Conservation (phyloP, 495 filamentous ascomycete species). For the Astrothelium subdiscretum region DNA sequence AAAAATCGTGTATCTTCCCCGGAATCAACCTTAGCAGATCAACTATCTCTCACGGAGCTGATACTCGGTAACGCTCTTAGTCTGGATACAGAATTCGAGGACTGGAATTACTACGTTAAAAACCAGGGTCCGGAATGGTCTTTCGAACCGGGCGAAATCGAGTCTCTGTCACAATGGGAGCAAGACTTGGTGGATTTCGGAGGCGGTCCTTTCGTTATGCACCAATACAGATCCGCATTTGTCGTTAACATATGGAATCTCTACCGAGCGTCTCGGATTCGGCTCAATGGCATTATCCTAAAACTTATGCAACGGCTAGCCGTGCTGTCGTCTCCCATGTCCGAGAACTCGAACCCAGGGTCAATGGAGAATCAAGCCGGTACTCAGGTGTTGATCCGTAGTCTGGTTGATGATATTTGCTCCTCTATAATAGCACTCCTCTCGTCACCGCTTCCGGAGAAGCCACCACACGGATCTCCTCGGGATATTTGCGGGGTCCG, state of each 20-base stretch:
- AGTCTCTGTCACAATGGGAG: slow-evolving; percentile 8
- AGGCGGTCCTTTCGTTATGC: slow-evolving; percentile 10
- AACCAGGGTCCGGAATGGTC: neutral
- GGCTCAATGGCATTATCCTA: slow-evolving; percentile 7
- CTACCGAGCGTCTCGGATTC: slow-evolving; percentile 13
- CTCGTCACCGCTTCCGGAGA: slow-evolving; percentile 8
- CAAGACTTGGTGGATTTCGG: slow-evolving; percentile 4
- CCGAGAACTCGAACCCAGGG: neutral
- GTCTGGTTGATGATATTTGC: slow-evolving; percentile 9
- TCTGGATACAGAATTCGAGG: neutral
- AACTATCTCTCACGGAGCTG: neutral
- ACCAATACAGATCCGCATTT: slow-evolving; percentile 5
- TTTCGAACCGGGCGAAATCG: neutral
- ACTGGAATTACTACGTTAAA: neutral
- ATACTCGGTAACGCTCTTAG: neutral
- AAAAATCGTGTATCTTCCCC: neutral
- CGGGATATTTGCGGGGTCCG: slow-evolving; percentile 11
- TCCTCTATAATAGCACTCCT: slow-evolving; percentile 10
- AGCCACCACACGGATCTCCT: neutral
- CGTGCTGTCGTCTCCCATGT: slow-evolving; percentile 1
- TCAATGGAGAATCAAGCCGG: neutral
- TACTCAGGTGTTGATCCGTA: neutral
- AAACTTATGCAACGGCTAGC: slow-evolving; percentile 11
- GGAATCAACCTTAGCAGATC: neutral
- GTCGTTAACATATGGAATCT: slow-evolving; percentile 13